Base-by-base conservation (phyloP, 176 grass and related monocot species). In the Musa acuminata region DNA sequence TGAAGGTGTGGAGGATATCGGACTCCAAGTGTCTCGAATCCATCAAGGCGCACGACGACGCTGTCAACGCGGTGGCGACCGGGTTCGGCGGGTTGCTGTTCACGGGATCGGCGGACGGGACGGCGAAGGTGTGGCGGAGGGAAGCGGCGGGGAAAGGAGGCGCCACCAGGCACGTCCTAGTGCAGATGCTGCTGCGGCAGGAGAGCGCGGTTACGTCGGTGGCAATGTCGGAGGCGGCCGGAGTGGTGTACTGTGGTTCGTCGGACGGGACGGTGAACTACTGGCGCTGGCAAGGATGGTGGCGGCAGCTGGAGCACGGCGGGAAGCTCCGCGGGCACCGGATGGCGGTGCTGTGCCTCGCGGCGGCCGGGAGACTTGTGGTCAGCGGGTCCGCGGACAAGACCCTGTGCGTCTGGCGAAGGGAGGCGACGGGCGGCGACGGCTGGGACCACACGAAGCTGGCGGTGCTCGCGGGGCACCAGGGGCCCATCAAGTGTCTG, bases 21-120 rank as follows among this genome's bases (percentile, higher is more conserved):
- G 75, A 77, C 19, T 77, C 35, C 11, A 77, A 77, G 43, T 77
- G 75, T 12, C 16, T 77, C 11, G 75, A 77, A 77, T 77, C 75
- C 20, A 16, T 77, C 60, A 65, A 52, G 13, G 75, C 75, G 19
- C 75, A 77, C 48, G 75, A 77, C 75, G 75, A 77, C 75, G 75
- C 75, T 60, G 20, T 77, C 43, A 77, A 77, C 59, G 12, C 72
- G 52, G 72, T 55, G 24, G 25, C 52, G 23, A 29, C 53, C 13
- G 72, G 72, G 13, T 73, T 73, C 72, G 51, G 72, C 52, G 72
- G 52, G 11, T 55, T 73, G 5, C 13, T 73, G 24, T 57, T 73
- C 72, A 57, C 72, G 72, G 72, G 72, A 7, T 73, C 72, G 12
- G 72, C 72, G 7, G 72, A 73, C 72, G 72, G 72, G 12, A 73